These are phyloP conservation scores for Bremia lactucae DNA, from an alignment of 352 stramenopile genomes.

Conservation along the genomic window DNA sequence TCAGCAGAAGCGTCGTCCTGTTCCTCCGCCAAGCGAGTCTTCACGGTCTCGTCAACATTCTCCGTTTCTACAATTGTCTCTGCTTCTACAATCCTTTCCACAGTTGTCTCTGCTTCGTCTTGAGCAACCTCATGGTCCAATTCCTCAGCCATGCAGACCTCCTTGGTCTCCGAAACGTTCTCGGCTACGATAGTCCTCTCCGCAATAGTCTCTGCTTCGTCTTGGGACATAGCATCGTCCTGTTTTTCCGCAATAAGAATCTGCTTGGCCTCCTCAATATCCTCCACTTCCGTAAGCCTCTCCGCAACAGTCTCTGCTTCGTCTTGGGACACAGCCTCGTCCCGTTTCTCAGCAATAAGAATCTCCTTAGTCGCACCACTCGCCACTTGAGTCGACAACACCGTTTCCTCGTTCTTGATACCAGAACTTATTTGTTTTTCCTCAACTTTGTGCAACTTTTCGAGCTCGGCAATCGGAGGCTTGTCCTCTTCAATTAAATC, in stretches of 20 bases:
- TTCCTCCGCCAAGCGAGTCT: neutral
- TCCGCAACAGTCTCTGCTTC: conserved; percentile 8
- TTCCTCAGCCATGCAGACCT: too few relatives aligned
- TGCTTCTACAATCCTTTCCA: neutral
- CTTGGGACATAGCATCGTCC: conserved; percentile 1
- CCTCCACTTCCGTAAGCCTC: neutral
- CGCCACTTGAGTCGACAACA: conserved; percentile 1
- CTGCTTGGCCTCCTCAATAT: neutral
- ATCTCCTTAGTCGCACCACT: neutral
- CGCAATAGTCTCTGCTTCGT: conserved; percentile 8
- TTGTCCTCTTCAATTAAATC: conserved; percentile 1
- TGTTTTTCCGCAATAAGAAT: too few relatives aligned
- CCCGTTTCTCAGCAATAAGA: neutral
- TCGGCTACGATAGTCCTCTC: conserved; percentile 2
- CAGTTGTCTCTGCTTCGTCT: neutral
- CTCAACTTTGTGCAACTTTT: too few relatives aligned
- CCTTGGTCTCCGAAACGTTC: too few relatives aligned
- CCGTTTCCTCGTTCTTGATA: conserved; percentile 9
- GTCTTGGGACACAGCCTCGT: conserved; percentile 6
- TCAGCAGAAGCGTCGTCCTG: too few relatives aligned
- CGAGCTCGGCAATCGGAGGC: conserved; percentile 1
- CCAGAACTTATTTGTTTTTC: neutral
- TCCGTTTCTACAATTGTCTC: neutral
- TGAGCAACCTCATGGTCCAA: too few relatives aligned
- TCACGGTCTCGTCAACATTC: neutral